Percentiles rank a stretch among this genome's conserved stretches.
Evolutionary conservation across 2,329 filamentous ascomycete species (phyloP).

Genomic region (Helotiales sp.): DNA sequence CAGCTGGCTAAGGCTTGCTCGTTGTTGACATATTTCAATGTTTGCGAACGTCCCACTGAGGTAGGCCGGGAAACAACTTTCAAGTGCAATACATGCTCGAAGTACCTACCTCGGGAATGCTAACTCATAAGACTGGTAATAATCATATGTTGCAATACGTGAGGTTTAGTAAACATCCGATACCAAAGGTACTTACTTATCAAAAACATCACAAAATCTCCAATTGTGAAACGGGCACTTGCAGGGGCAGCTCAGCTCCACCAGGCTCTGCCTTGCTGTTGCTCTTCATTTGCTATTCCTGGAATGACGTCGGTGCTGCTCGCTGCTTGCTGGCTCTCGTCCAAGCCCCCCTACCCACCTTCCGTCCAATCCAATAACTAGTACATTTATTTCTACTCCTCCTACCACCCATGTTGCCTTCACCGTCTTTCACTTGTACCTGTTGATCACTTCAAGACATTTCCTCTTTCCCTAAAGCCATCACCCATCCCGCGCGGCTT

Average conservation of each 20-base stretch:
- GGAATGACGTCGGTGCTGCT: not conserved
- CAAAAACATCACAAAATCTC: not conserved
- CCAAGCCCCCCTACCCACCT: not conserved
- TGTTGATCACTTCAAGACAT: conserved; percentile 8
- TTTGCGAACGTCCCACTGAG: no score
- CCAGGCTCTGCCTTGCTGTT: no score
- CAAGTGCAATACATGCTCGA: no score
- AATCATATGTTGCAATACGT: not conserved
- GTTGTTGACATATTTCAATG: no score
- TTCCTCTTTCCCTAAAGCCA: not conserved
- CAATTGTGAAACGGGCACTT: not conserved
- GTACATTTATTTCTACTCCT: not conserved
- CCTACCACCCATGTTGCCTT: not conserved
- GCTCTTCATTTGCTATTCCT: not conserved
- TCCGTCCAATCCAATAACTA: conserved; percentile 4
- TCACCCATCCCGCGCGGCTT: not conserved
- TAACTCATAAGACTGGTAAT: no score
- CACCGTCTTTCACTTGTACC: conserved; percentile 7
- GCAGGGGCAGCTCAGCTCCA: not conserved
- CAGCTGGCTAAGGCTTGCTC: no score
- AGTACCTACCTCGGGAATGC: no score
- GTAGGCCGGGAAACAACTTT: no score
- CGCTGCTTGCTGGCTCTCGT: not conserved
- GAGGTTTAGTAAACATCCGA: not conserved
- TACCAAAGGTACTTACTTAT: not conserved